Evolutionary conservation across 2,329 filamentous ascomycete genomes (phyloP).

Genomic region (Fusarium compactum): DNA sequence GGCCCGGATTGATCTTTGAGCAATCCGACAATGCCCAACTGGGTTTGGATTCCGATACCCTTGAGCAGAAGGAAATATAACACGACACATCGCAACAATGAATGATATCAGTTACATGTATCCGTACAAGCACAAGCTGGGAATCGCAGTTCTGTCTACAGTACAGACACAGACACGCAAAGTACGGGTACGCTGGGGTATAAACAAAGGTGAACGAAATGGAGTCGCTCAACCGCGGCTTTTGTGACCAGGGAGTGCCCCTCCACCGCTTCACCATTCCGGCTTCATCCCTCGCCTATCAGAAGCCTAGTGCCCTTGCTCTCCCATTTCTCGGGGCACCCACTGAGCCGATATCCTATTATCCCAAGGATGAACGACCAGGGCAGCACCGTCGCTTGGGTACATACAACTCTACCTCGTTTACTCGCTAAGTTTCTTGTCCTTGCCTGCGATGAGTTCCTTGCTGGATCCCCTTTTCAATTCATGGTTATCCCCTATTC

Average conservation of each 20-base stretch:
- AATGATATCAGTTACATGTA: slow-evolving; percentile 1
- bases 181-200: slow-evolving; percentile 17
- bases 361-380: slow-evolving; percentile 26
- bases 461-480: slow-evolving; percentile 11
- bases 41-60: slow-evolving; percentile 27
- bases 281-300: slow-evolving; percentile 43
- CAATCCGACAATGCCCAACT: slow-evolving; percentile 20
- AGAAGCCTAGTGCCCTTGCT: slow-evolving; percentile 37
- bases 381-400: slow-evolving; percentile 30
- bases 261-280: slow-evolving; percentile 41
- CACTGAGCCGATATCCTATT: slow-evolving; percentile 37
- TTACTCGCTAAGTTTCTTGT: slow-evolving; percentile 17
- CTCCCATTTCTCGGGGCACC: slow-evolving; percentile 39
- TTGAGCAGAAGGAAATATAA: slow-evolving; percentile 11
- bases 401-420: slow-evolving; percentile 21
- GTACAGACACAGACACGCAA: not conserved
- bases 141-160: not conserved
- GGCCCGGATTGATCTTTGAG: slow-evolving; percentile 13
- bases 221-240: slow-evolving; percentile 30
- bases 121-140: not conserved
- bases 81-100: not conserved
- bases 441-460: slow-evolving; percentile 2
- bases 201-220: slow-evolving; percentile 32
- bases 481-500: slow-evolving; percentile 25
- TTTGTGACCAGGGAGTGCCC: slow-evolving; percentile 37